Percentiles rank a stretch among this genome's conserved stretches.
These are phyloP conservation scores for Pleurotus cornucopiae DNA, from an alignment of 768 basidiomycete species.

Conservation along the genomic window DNA sequence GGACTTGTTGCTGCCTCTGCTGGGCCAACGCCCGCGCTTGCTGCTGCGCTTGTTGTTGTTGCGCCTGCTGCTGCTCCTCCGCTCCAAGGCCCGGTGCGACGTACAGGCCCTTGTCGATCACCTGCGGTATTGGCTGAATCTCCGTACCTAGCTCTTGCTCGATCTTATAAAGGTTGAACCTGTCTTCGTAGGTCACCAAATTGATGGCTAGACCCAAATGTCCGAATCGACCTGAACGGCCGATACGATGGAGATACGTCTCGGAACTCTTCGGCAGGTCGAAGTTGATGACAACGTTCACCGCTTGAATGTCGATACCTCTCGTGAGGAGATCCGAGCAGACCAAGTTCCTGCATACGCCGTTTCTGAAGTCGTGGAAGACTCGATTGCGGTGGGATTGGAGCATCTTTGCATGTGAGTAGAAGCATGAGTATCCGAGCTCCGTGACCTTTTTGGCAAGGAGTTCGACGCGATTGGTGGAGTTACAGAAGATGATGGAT, in stretches of 20 bases:
- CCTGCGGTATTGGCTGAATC: conserved; percentile 91
- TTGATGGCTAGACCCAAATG: conserved; percentile 97
- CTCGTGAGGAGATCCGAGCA: conserved; percentile 97
- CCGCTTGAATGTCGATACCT: conserved; percentile 99
- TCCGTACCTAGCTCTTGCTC: conserved; percentile 99
- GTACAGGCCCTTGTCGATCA: conserved; percentile 88
- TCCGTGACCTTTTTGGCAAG: conserved; percentile 99
- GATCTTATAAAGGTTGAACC: conserved; percentile 96
- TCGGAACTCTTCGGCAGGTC: conserved; percentile 99
- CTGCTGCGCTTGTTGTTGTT: conserved; percentile 23
- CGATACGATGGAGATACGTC: conserved; percentile 97
- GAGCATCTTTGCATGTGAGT: conserved; percentile 99
- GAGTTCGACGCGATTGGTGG: conserved; percentile 98
- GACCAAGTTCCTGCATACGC: conserved; percentile 97
- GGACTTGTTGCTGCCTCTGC: conserved; percentile 19
- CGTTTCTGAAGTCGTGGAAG: conserved; percentile 99
- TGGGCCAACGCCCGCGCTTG: conserved; percentile 31
- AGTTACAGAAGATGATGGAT: conserved; percentile 99
- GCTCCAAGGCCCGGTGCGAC: conserved; percentile 70
- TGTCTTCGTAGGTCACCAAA: conserved; percentile 95
- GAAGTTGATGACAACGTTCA: conserved; percentile 99
- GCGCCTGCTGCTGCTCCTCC: conserved; percentile 31
- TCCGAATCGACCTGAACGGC: conserved; percentile 95
- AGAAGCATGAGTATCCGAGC: conserved; percentile 99
- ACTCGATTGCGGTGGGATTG: conserved; percentile 98